Percentiles rank a stretch among this genome's conserved stretches.
These are phyloP conservation scores for Malassezia psittaci DNA, from an alignment of 1,284 basidiomycete genomes.

Conservation along the genomic window DNA sequence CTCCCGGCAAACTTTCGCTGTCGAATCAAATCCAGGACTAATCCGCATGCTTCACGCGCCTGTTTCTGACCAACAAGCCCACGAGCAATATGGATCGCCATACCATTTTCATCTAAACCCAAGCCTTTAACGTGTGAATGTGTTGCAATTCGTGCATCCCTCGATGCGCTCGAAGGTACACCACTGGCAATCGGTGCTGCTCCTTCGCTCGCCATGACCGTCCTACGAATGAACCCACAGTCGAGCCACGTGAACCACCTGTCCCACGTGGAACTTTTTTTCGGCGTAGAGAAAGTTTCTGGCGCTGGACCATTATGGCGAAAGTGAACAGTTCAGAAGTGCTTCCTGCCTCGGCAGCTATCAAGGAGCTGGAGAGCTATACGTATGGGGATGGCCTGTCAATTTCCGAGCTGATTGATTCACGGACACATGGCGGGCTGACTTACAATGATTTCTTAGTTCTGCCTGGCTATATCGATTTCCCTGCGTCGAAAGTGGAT, in stretches of 20 bases:
- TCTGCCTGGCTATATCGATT: conserved; percentile 87
- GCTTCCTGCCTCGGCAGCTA: conserved; percentile 33
- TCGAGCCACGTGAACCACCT: no score
- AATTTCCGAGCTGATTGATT: conserved; percentile 79
- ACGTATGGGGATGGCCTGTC: conserved; percentile 71
- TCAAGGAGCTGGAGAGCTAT: conserved; percentile 54
- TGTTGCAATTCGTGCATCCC: conserved; percentile 60
- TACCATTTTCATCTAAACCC: conserved; percentile 74
- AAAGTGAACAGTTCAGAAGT: conserved; percentile 16
- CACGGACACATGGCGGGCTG: conserved; percentile 74
- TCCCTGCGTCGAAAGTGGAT: conserved; percentile 67
- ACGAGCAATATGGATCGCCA: conserved; percentile 58
- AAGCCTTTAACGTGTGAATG: conserved; percentile 95
- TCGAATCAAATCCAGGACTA: conserved; percentile 81
- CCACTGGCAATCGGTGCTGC: conserved; percentile 12
- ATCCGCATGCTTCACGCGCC: conserved; percentile 87
- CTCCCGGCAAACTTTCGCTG: conserved; percentile 83
- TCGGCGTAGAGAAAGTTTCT: background rate
- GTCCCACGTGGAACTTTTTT: conserved; percentile 2
- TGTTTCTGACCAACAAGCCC: conserved; percentile 84
- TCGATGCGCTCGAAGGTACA: conserved; percentile 13
- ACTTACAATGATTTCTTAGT: conserved; percentile 64
- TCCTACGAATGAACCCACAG: no score
- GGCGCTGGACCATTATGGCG: conserved; percentile 8
- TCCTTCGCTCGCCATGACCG: conserved; percentile 2